phyloP scores from a whole-genome alignment of 2,329 filamentous ascomycete genomes.

The Talaromyces atroroseus region DNA sequence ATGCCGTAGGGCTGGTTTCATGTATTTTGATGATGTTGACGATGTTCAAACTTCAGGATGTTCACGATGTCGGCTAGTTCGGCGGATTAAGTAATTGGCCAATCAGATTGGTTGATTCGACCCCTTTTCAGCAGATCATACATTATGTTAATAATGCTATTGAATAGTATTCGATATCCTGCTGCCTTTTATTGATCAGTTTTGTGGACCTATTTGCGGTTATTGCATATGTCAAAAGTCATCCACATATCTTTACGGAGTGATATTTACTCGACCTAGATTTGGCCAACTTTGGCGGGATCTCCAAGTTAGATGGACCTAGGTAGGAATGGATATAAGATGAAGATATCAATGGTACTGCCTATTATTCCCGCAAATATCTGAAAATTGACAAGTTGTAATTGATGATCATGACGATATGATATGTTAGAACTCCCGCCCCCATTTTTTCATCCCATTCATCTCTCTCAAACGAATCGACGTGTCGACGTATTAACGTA shows the following conservation, averaged over 20 bases:
- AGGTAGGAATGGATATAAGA: not conserved
- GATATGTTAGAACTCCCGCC: conserved; percentile 1
- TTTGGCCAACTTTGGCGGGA: too few relatives aligned
- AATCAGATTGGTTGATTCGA: not conserved
- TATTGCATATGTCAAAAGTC: too few relatives aligned
- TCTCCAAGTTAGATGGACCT: not conserved
- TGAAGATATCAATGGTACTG: too few relatives aligned
- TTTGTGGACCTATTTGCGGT: too few relatives aligned
- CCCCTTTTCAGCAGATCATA: too few relatives aligned
- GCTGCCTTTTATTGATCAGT: too few relatives aligned
- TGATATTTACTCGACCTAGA: too few relatives aligned
- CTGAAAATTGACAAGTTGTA: not conserved
- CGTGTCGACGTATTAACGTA: not conserved
- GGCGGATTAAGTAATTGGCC: not conserved
- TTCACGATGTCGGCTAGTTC: not conserved
- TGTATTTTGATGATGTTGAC: not conserved
- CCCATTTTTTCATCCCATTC: conserved; percentile 2
- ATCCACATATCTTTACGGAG: too few relatives aligned
- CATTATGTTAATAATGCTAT: too few relatives aligned
- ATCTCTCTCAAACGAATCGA: not conserved
- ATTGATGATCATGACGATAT: not conserved
- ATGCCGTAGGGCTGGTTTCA: not conserved
- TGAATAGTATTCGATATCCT: too few relatives aligned
- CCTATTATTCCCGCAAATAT: not conserved
- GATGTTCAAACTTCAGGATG: not conserved